Percentiles rank a stretch among this genome's conserved stretches.
Evolutionary conservation across 2,329 filamentous ascomycete genomes (phyloP).

Genomic region (Fusarium longipes): DNA sequence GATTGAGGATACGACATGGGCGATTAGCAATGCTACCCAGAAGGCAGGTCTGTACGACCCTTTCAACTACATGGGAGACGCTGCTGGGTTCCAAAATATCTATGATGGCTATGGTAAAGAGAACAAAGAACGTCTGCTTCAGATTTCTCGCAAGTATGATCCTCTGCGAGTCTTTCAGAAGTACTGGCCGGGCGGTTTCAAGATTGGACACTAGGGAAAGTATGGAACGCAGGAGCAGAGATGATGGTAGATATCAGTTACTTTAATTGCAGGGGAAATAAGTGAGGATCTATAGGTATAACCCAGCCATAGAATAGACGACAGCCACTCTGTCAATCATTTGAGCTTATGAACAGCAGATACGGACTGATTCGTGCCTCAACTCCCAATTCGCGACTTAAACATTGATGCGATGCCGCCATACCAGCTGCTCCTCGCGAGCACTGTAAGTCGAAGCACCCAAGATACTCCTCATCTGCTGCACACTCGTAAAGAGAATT

Average conservation of each 20-base stretch:
- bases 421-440: conserved; percentile 34
- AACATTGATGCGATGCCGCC: conserved; percentile 36
- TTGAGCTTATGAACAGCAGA: too few relatives aligned
- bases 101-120: conserved; percentile 23
- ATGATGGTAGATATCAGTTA: not conserved
- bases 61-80: conserved; percentile 34
- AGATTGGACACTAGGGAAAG: not conserved
- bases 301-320: too few relatives aligned
- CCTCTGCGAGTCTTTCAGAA: conserved; percentile 16
- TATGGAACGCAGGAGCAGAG: accelerated
- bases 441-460: conserved; percentile 36
- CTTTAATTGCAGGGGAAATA: too few relatives aligned
- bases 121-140: conserved; percentile 17
- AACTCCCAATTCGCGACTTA: too few relatives aligned
- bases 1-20: conserved; percentile 27
- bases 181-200: conserved; percentile 29
- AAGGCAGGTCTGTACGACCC: conserved; percentile 22
- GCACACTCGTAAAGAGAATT: conserved; percentile 34
- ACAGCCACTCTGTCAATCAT: too few relatives aligned
- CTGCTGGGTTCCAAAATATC: conserved; percentile 23
- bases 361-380: too few relatives aligned
- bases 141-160: conserved; percentile 30
- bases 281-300: too few relatives aligned
- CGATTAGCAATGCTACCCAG: conserved; percentile 26
- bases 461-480: conserved; percentile 36